A percentile compares a stretch with the other conserved stretches of the same genome.
phyloP scores from a whole-genome alignment of 108 stramenopile species.

The Aurantiochytrium sp. region DNA sequence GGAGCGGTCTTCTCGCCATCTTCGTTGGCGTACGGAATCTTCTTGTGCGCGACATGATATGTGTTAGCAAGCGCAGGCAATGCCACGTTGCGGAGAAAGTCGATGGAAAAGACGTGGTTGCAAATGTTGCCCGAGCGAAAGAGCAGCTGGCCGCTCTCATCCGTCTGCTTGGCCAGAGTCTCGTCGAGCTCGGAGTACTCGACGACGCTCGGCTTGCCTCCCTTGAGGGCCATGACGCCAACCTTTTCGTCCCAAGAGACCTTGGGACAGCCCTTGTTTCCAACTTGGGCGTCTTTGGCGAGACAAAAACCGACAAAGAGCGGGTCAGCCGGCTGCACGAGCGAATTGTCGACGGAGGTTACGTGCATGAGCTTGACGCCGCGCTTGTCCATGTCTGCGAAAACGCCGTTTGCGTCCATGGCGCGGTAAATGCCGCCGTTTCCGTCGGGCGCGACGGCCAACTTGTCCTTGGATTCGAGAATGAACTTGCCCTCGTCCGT shows the following conservation, averaged over 20 bases:
- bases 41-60: slow-evolving; percentile 93
- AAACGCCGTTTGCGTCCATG: slow-evolving; percentile 62
- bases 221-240: slow-evolving; percentile 70
- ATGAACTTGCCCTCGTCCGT: slow-evolving; percentile 78
- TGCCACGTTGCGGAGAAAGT: slow-evolving; percentile 69
- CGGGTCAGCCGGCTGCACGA: slow-evolving; percentile 82
- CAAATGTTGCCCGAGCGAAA: slow-evolving; percentile 90
- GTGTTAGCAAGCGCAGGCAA: slow-evolving; percentile 61
- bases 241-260: slow-evolving; percentile 76
- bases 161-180: background rate
- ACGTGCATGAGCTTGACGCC: slow-evolving; percentile 79
- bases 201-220: slow-evolving; percentile 30
- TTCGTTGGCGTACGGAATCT: slow-evolving; percentile 78
- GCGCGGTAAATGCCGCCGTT: slow-evolving; percentile 96
- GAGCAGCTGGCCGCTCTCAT: slow-evolving; percentile 22
- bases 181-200: slow-evolving; percentile 29
- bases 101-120: slow-evolving; percentile 88
- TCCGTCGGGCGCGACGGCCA: slow-evolving; percentile 87
- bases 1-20: slow-evolving; percentile 47
- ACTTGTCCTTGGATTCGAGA: slow-evolving; percentile 52
- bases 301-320: slow-evolving; percentile 87
- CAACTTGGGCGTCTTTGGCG: slow-evolving; percentile 67
- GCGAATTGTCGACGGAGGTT: slow-evolving; percentile 89
- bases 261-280: slow-evolving; percentile 90
- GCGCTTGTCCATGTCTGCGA: slow-evolving; percentile 67